Conservation (phyloP, 73 alveolate genomes). For the Paramecium primaurelia region DNA sequence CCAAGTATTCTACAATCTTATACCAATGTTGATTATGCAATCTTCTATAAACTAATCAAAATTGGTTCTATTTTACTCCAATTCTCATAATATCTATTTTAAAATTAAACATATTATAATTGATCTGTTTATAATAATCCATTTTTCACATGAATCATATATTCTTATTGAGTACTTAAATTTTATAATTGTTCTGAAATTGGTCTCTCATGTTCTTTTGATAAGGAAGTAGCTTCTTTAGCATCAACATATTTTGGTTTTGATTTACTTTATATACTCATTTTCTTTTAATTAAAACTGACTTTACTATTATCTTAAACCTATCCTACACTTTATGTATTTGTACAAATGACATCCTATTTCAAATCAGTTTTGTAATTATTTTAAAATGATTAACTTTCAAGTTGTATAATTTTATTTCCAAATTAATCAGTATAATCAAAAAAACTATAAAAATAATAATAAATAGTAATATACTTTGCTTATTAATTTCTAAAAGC, state of each 20-base stretch:
- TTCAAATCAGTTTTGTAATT: neutral
- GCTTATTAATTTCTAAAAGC: neutral
- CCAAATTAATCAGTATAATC: neutral
- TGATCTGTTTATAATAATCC: neutral
- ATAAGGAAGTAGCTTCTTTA: neutral
- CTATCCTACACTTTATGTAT: neutral
- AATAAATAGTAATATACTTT: neutral
- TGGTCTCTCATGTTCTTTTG: neutral
- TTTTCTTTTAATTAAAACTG: neutral
- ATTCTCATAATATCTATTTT: conserved; percentile 18
- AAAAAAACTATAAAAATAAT: neutral
- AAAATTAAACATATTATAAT: neutral
- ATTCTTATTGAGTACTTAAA: neutral
- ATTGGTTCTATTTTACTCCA: conserved; percentile 34
- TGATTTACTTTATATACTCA: neutral
- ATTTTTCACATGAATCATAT: neutral
- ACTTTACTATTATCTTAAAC: neutral
- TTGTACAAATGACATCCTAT: neutral
- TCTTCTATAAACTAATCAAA: neutral
- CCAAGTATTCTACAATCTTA: conserved; percentile 15
- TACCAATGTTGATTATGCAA: neutral
- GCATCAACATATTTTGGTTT: neutral
- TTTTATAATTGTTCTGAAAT: neutral
- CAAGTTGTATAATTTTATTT: neutral
- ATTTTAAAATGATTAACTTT: neutral